These are phyloP conservation scores for Tulasnella sp. DNA, from an alignment of 768 basidiomycete species.

Conservation along the genomic window DNA sequence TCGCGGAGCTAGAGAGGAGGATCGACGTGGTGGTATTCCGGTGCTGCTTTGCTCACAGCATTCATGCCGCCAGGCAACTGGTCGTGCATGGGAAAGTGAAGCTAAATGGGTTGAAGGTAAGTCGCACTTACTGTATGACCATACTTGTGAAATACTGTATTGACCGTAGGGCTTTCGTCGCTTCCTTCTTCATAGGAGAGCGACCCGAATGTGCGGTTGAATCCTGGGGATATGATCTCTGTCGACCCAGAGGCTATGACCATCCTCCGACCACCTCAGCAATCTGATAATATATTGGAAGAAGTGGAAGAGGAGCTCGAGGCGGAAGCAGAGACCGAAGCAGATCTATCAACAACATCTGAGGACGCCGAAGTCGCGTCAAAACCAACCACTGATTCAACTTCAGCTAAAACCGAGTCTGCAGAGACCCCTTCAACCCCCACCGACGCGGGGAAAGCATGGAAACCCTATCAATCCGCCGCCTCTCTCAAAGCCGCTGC, in stretches of 20 bases:
- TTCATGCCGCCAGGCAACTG: constrained; percentile 79
- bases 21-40: constrained; percentile 89
- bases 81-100: constrained; percentile 79
- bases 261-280: constrained; percentile 41
- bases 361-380: constrained; percentile 5
- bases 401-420: constrained; percentile 9
- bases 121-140: constrained; percentile 21
- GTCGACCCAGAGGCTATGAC: constrained; percentile 73
- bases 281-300: too few relatives aligned
- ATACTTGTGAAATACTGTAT: neutral
- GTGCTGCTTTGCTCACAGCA: constrained; percentile 74
- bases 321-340: neutral
- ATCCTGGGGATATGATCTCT: constrained; percentile 89
- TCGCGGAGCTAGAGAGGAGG: constrained; percentile 84
- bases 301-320: too few relatives aligned
- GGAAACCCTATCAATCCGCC: neutral
- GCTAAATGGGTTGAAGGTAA: constrained; percentile 82
- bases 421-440: neutral
- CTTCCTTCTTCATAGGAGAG: constrained; percentile 42
- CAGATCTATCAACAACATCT: neutral
- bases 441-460: neutral
- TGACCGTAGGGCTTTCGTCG: too few relatives aligned
- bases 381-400: constrained; percentile 19
- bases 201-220: constrained; percentile 75
- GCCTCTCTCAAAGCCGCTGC: neutral